These are phyloP conservation scores for Fusarium tanahbumbuense DNA, from an alignment of 2,329 filamentous ascomycete species.

Conservation along the genomic window DNA sequence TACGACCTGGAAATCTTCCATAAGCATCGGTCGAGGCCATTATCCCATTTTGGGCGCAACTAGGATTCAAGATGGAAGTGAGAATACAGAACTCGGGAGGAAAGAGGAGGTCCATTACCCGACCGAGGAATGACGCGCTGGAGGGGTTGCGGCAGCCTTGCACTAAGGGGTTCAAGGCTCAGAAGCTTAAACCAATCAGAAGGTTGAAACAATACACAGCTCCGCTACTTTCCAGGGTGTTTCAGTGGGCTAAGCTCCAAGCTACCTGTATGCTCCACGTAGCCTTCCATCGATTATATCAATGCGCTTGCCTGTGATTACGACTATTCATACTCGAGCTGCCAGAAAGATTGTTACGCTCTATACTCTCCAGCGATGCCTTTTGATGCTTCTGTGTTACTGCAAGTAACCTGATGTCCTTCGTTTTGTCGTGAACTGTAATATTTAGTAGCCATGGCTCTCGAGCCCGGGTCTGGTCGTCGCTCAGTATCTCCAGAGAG, in stretches of 20 bases:
- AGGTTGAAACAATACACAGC: background rate
- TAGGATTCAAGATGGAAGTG: constrained; percentile 17
- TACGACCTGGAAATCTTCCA: constrained; percentile 28
- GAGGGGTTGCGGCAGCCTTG: constrained; percentile 46
- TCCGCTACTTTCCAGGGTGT: constrained; percentile 28
- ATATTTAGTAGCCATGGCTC: constrained; percentile 65
- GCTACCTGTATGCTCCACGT: constrained; percentile 41
- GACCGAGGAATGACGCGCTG: constrained; percentile 33
- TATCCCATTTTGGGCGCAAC: constrained; percentile 49
- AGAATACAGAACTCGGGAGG: background rate
- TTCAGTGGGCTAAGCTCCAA: constrained; percentile 30
- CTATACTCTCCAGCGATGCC: constrained; percentile 29
- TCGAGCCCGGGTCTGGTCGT: constrained; percentile 68
- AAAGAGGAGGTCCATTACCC: constrained; percentile 27
- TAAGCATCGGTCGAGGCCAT: constrained; percentile 38
- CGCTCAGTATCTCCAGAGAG: constrained; percentile 80
- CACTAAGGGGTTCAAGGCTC: constrained; percentile 35
- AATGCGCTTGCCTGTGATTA: constrained; percentile 35
- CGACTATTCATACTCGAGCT: constrained; percentile 22
- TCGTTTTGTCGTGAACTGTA: constrained; percentile 26
- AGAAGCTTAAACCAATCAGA: constrained; percentile 42
- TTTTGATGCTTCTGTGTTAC: constrained; percentile 22
- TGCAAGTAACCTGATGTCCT: constrained; percentile 41
- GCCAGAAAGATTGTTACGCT: constrained; percentile 9
- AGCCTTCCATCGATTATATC: constrained; percentile 43